Evolutionary conservation across 2,329 filamentous ascomycete species (phyloP), one percentile per base, ranked within the genome.

Genomic region (Teratosphaeria gauchensis): DNA sequence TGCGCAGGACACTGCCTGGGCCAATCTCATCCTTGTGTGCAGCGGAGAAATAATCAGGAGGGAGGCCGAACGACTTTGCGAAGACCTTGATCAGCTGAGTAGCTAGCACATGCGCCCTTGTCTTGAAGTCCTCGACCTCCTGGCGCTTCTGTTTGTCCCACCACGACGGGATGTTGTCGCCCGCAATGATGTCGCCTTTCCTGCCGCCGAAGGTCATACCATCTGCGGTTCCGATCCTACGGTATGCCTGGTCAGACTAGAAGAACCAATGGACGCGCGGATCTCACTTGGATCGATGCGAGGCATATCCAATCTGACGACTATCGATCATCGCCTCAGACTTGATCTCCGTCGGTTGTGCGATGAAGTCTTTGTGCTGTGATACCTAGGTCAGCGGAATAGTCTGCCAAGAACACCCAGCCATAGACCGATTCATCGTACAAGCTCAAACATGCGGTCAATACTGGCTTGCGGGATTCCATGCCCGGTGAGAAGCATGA

Each of bases 91-190:
- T 57, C 4, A 67, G 56, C 53, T 66, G 58, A 42, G 61, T 54
- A 24, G 66, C 60, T 5, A 67, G 56, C 8, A 35, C 57, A 51
- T 67, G 60, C 55, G 64, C 66, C n/a, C 42, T 14, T 42, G 63
- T 62, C 42, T 66, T 66, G 59, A 67, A 67, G 0, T 46, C 58
- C 35, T 67, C 65, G 24, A 67, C 52, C 42, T 60, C 56, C 6
- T 60, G 51, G 4, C 42, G 42, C 42, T 48, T 59, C 21, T 64
- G 55, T 5, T 62, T 56, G 38, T 59, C 61, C 65, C 65, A 67
- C 54, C 58, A 67, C 1, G 63, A 63, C 11, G 65, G 42, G 8
- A 48, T n/a, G 19, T 48, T 48, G 14, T 48, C 14, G 1, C 42
- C 42, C n/a, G 8, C 19, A n/a, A 48, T 48, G 42, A 48, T 48